These are phyloP conservation scores for Coemansia sp. DNA, from an alignment of 192 early-diverging fungal species.

Conservation along the genomic window DNA sequence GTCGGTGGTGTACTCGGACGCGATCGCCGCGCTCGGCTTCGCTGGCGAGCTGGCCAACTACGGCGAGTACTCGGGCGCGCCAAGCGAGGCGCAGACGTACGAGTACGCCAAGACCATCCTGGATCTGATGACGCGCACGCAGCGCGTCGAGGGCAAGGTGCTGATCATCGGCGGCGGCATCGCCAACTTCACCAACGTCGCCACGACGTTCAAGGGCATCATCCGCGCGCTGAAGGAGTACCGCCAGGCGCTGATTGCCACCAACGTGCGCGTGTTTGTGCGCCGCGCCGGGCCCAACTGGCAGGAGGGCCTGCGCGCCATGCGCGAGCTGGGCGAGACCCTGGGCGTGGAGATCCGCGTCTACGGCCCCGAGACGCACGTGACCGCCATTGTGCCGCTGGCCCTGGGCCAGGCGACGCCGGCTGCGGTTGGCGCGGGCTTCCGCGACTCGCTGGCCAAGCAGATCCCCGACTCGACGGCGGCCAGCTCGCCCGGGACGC, in stretches of 20 bases:
- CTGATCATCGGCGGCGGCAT: constrained; percentile 99
- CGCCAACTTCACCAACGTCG: constrained; percentile 99
- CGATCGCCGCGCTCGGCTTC: constrained; percentile 95
- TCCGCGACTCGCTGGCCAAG: constrained; percentile 62
- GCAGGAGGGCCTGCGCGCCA: constrained; percentile 96
- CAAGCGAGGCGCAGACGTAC: constrained; percentile 98
- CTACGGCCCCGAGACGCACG: constrained; percentile 96
- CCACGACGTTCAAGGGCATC: constrained; percentile 99
- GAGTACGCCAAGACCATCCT: constrained; percentile 99
- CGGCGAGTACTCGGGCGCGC: constrained; percentile 99
- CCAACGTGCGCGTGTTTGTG: constrained; percentile 93
- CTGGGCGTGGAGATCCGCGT: constrained; percentile 94
- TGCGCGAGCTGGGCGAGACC: constrained; percentile 91
- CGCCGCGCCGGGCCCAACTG: constrained; percentile 99
- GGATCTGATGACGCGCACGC: constrained; percentile 93
- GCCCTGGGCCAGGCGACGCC: constrained; percentile 67
- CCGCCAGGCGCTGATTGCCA: constrained; percentile 82
- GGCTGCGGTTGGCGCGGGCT: constrained; percentile 60
- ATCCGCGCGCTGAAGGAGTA: constrained; percentile 92
- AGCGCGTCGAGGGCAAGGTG: constrained; percentile 91
- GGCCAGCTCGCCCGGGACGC: constrained; percentile 53
- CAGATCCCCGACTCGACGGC: constrained; percentile 58
- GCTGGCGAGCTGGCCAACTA: constrained; percentile 98
- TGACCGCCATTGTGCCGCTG: constrained; percentile 98
- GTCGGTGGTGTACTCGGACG: constrained; percentile 97